phyloP scores from a whole-genome alignment of 202 grass and related monocot species.

The Brachypodium distachyon region DNA sequence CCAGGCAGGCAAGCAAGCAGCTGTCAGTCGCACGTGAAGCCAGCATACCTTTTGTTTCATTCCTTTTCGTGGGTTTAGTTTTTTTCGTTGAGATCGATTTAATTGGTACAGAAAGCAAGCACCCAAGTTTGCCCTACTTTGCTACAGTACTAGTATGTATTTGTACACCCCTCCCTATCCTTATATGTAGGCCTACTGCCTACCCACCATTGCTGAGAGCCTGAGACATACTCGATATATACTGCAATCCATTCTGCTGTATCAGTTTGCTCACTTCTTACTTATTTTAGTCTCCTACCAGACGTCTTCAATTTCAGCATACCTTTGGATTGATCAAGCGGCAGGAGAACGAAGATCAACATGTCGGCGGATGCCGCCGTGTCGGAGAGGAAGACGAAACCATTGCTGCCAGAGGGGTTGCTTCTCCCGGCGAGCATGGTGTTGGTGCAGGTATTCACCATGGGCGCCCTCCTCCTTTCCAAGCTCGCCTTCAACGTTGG shows the following conservation, averaged over 20 bases:
- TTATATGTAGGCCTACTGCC: too few species aligned
- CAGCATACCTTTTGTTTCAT: background rate
- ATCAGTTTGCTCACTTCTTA: background rate
- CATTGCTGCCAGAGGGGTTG: background rate
- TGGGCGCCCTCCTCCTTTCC: constrained; percentile 32
- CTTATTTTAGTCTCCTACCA: too few species aligned
- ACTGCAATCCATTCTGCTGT: background rate
- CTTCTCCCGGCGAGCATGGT: constrained; percentile 37
- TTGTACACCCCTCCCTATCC: background rate
- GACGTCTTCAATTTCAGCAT: background rate
- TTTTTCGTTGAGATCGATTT: background rate
- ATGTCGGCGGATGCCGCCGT: background rate
- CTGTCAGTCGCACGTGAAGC: background rate
- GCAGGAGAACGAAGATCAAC: background rate
- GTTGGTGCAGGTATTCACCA: constrained; percentile 26
- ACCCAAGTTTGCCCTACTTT: background rate
- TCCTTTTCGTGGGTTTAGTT: background rate
- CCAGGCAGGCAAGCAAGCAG: background rate
- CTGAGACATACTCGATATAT: too few species aligned
- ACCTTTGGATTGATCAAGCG: background rate
- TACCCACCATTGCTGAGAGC: too few species aligned
- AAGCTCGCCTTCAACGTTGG: constrained; percentile 55
- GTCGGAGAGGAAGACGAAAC: background rate
- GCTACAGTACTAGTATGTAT: too few species aligned
- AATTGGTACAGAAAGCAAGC: background rate